Base-by-base conservation (phyloP, 768 basidiomycete species). In the Cubamyces sp. region DNA sequence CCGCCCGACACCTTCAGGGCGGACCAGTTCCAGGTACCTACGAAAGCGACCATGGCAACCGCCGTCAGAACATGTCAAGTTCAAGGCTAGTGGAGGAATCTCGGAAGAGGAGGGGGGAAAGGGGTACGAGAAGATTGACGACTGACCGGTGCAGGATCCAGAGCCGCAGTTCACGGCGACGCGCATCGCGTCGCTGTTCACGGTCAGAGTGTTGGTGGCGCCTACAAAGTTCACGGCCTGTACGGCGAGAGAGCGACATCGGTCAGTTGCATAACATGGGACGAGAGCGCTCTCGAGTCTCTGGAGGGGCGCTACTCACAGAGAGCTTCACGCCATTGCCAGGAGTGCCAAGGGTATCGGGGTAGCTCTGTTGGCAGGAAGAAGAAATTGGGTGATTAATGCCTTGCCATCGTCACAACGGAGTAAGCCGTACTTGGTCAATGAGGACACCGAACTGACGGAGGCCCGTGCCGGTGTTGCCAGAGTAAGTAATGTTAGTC, bases 81-180 rank as follows among this genome's bases (percentile, higher is more conserved):
- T 30, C 16, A 26, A 15, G 23, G 18, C 41, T 23, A 47, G 21
- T 49, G 45, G 48, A 25, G 12, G 45, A 7, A 11, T 1, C 14
- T 47, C 12, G 34, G 16, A 4, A 15, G 3, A 16, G 3, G 16
- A 8, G 14, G 34, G 23, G 14, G 30, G 28, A n/a, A n/a, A n/a
- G n/a, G n/a, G n/a, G n/a, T n/a, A n/a, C 0, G 30, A 34, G 23
- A 40, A 26, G 50, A 34, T 5, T 5, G 34, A 34, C 11, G 41
- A 54, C 74, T 25, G 66, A 82, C 84, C 84, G 28, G 70, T 75
- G 72, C 85, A 87, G 28, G 82, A 73, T 1, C 77, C 79, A 3
- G 40, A 28, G 49, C 86, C 87, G 65, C 87, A 88, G 68, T 87
- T 81, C 3, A 87, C 79, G 12, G 81, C 81, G 43, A 84, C 79